Evolutionary conservation across 768 basidiomycete genomes (phyloP).

Genomic region (Amylocystis lapponica): DNA sequence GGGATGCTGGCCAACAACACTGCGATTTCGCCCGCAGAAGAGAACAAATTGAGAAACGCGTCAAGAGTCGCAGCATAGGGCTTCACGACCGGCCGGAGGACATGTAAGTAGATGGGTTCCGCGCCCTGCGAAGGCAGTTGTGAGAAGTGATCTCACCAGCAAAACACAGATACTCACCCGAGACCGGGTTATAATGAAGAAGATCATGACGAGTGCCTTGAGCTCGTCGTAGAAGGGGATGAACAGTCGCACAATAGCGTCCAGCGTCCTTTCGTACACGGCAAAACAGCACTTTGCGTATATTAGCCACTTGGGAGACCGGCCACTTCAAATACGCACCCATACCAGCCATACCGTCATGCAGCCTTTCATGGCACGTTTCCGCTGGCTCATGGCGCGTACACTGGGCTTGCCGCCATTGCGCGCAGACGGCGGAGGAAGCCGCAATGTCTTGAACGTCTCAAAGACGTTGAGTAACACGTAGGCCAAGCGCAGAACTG

Average conservation of each 20-base stretch:
- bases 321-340: constrained; percentile 39
- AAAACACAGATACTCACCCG: constrained; percentile 36
- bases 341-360: constrained; percentile 83
- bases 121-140: constrained; percentile 50
- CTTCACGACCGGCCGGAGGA: constrained; percentile 72
- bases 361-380: constrained; percentile 81
- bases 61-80: constrained; percentile 70
- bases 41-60: constrained; percentile 50
- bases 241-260: constrained; percentile 60
- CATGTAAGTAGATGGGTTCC: constrained; percentile 77
- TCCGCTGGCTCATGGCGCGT: constrained; percentile 67
- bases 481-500: constrained; percentile 60
- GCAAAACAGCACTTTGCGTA: constrained; percentile 56
- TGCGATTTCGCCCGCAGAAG: constrained; percentile 59
- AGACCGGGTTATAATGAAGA: constrained; percentile 71
- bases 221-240: constrained; percentile 83
- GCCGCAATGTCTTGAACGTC: constrained; percentile 77
- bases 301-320: too few relatives aligned
- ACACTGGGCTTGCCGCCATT: constrained; percentile 59
- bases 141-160: neutral
- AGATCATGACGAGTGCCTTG: constrained; percentile 67
- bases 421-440: constrained; percentile 46
- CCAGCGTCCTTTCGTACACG: constrained; percentile 60
- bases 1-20: constrained; percentile 40
- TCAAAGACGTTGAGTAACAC: constrained; percentile 79